Evolutionary conservation across 306 rosid species (phyloP).

Genomic region (Casuarina glauca): DNA sequence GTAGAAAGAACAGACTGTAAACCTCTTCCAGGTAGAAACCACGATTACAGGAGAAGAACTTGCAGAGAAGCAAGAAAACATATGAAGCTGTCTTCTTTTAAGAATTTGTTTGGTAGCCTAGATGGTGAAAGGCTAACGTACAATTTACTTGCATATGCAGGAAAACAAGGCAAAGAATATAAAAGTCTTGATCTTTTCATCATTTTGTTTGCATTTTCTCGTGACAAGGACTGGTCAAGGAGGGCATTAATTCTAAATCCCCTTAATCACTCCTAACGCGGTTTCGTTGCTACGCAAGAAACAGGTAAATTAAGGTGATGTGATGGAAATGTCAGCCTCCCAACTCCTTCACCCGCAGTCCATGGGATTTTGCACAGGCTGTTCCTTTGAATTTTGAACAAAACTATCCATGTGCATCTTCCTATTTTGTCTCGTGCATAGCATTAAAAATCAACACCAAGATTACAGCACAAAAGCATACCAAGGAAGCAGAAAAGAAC

Average conservation of each 20-base stretch:
- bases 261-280: constrained; percentile 42
- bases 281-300: constrained; percentile 39
- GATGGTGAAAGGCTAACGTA: not conserved
- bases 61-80: no score
- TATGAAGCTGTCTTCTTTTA: no score
- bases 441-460: not conserved
- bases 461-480: not conserved
- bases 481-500: not conserved
- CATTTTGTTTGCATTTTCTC: constrained; percentile 12
- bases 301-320: constrained; percentile 27
- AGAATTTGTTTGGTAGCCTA: not conserved
- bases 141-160: not conserved
- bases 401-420: constrained; percentile 40
- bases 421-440: constrained; percentile 31
- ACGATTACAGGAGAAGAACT: no score
- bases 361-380: constrained; percentile 28
- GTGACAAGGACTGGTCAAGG: constrained; percentile 22
- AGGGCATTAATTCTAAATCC: not conserved
- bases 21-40: no score
- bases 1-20: no score
- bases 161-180: not conserved
- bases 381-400: constrained; percentile 24
- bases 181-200: not conserved
- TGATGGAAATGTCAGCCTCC: constrained; percentile 26
- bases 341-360: constrained; percentile 12